Conservation (phyloP, 768 basidiomycete genomes). For the Saitozyma sp. region DNA sequence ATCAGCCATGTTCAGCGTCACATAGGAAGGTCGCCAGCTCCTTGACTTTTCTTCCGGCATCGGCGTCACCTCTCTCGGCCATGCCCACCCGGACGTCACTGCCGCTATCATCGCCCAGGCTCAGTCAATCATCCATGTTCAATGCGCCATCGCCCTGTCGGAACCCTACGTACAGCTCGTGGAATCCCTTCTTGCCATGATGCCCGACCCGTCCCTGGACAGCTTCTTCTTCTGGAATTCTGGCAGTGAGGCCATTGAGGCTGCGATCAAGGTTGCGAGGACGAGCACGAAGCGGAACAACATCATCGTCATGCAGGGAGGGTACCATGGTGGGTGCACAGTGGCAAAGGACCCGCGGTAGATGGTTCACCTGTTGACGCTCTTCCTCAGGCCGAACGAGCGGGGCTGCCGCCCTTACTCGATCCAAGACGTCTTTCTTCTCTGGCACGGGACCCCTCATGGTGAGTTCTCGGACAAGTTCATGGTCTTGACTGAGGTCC, state of each 20-base stretch:
- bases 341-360: not conserved
- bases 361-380: not conserved
- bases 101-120: slow-evolving; percentile 43
- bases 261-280: slow-evolving; percentile 82
- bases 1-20: slow-evolving; percentile 59
- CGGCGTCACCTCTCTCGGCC: slow-evolving; percentile 76
- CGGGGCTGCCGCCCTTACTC: slow-evolving; percentile 91
- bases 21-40: slow-evolving; percentile 60
- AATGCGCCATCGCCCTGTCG: slow-evolving; percentile 77
- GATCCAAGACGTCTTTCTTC: slow-evolving; percentile 88
- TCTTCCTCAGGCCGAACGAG: slow-evolving; percentile 63
- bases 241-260: slow-evolving; percentile 90
- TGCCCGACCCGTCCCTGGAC: slow-evolving; percentile 86
- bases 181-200: slow-evolving; percentile 75
- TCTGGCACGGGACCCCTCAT: slow-evolving; percentile 77
- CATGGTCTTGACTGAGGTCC: slow-evolving; percentile 3
- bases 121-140: slow-evolving; percentile 47
- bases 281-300: slow-evolving; percentile 77
- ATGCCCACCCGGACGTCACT: slow-evolving; percentile 44
- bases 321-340: slow-evolving; percentile 67
- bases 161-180: slow-evolving; percentile 83
- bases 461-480: slow-evolving; percentile 57
- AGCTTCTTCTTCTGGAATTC: slow-evolving; percentile 98
- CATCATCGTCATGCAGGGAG: slow-evolving; percentile 87
- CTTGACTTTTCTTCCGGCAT: slow-evolving; percentile 85